Evolutionary conservation across 2,329 filamentous ascomycete genomes (phyloP).

Genomic region (Phialocephala subalpina): DNA sequence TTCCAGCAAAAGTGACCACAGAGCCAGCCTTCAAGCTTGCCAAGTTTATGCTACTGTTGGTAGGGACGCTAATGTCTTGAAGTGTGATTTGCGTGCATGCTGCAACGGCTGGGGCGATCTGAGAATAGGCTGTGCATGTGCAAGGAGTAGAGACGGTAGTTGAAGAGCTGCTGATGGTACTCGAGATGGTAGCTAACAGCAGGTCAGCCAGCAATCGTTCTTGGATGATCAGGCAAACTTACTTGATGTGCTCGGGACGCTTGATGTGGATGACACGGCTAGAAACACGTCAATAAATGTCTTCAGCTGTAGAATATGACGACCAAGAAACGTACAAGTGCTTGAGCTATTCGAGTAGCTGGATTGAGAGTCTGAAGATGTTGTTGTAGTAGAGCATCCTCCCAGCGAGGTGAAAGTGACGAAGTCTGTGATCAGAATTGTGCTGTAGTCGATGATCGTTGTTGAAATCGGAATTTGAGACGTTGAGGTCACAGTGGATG

Average conservation of each 20-base stretch:
- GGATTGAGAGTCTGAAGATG: background rate
- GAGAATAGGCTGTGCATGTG: conserved; percentile 59
- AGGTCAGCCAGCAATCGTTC: background rate
- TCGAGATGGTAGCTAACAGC: background rate
- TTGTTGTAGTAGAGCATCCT: no score
- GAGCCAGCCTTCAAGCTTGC: conserved; percentile 50
- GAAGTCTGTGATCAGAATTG: background rate
- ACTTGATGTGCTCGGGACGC: background rate
- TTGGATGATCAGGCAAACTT: background rate
- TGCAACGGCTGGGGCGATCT: conserved; percentile 41
- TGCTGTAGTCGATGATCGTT: conserved; percentile 4
- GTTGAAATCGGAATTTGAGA: background rate
- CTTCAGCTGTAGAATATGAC: no score
- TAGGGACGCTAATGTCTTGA: conserved; percentile 49
- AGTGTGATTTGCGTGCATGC: conserved; percentile 52
- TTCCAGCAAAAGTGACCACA: conserved; percentile 50
- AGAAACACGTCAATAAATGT: no score
- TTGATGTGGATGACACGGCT: no score
- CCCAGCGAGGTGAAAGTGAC: background rate
- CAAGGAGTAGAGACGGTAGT: conserved; percentile 47
- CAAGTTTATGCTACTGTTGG: conserved; percentile 42
- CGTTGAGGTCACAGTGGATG: conserved; percentile 1
- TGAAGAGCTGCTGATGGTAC: background rate
- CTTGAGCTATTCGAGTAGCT: background rate
- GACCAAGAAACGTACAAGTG: background rate